Evolutionary conservation across 1,139 yeast species (phyloP).

Genomic region (Candida frijolesensis): DNA sequence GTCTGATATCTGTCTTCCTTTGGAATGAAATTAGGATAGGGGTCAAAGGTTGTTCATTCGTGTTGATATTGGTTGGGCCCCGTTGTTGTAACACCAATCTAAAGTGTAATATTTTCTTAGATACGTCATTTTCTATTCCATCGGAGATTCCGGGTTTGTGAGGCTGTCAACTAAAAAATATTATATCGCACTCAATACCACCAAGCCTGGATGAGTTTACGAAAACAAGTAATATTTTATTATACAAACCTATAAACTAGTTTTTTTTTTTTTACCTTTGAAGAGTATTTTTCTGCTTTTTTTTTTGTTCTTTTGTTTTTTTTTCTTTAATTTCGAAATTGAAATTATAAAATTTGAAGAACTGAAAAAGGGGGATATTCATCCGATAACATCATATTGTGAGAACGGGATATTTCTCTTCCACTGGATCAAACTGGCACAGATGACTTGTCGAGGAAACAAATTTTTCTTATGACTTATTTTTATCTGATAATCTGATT

Average conservation of each 20-base stretch:
- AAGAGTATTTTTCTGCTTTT: neutral
- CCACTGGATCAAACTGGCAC: constrained; percentile 14
- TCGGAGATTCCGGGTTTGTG: neutral
- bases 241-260: neutral
- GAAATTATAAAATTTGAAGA: neutral
- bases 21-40: neutral
- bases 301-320: neutral
- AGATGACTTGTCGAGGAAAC: constrained; percentile 10
- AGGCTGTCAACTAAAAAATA: neutral
- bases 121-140: neutral
- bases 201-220: neutral
- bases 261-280: neutral
- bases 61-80: neutral
- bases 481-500: constrained; percentile 7
- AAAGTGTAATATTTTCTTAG: neutral
- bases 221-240: neutral
- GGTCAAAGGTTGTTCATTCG: too few species aligned
- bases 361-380: neutral
- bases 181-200: too few species aligned
- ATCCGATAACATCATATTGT: neutral
- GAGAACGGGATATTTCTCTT: constrained; percentile 10
- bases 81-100: neutral
- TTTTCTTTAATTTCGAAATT: neutral
- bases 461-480: constrained; percentile 7
- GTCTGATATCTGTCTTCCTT: neutral